A percentile compares a stretch with the other conserved stretches of the same genome.
Conservation (phyloP, 495 filamentous ascomycete species). For the Xylaria acuta region DNA sequence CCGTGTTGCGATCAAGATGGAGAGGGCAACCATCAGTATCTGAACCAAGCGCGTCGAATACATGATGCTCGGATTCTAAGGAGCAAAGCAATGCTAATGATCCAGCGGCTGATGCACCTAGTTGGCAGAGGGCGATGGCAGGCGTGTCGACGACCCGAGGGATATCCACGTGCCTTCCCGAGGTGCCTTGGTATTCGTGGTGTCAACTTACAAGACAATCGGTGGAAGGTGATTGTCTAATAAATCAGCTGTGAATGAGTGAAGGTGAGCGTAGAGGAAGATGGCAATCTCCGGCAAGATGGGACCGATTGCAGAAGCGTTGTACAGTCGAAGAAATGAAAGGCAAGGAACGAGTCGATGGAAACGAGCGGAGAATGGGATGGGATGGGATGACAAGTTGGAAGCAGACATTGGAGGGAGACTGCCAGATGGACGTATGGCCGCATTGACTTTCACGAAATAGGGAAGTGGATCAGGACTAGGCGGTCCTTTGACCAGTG, state of each 20-base stretch:
- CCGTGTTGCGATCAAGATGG: slow-evolving; percentile 47
- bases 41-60: slow-evolving; percentile 43
- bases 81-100: neutral
- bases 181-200: neutral
- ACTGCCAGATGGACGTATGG: slow-evolving; percentile 14
- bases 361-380: slow-evolving; percentile 23
- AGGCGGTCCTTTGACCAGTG: slow-evolving; percentile 23
- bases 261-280: neutral
- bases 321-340: slow-evolving; percentile 1
- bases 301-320: neutral
- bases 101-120: neutral
- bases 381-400: slow-evolving; percentile 23
- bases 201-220: neutral
- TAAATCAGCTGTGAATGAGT: neutral
- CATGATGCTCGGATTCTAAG: slow-evolving; percentile 39
- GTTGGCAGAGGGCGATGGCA: neutral
- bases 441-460: slow-evolving; percentile 21
- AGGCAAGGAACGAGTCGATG: slow-evolving; percentile 18
- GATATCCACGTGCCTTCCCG: slow-evolving; percentile 4
- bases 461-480: slow-evolving; percentile 21
- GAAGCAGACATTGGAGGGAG: slow-evolving; percentile 12
- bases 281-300: neutral
- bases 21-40: slow-evolving; percentile 49
- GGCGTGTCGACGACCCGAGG: neutral
- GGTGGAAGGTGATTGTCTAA: neutral